Percentiles rank a stretch among this genome's conserved stretches.
These are phyloP conservation scores for Penicillium hesseltinei DNA, from an alignment of 2,329 filamentous ascomycete genomes.

Conservation along the genomic window DNA sequence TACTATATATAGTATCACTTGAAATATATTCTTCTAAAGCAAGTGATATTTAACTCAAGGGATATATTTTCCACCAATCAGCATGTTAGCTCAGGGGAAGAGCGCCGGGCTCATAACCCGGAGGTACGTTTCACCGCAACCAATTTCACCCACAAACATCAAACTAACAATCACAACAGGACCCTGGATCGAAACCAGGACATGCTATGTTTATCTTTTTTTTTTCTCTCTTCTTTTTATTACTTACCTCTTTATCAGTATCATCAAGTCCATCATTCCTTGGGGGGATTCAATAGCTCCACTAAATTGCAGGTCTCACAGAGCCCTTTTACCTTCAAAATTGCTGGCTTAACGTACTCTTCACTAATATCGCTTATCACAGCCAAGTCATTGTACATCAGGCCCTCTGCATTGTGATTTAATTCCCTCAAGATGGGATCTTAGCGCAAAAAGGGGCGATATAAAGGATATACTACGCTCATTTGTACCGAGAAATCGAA, in stretches of 20 bases:
- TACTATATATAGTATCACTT: not conserved
- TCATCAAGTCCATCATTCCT: no score
- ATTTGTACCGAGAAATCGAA: no score
- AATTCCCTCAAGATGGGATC: no score
- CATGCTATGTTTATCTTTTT: conserved; percentile 1
- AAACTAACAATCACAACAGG: not conserved
- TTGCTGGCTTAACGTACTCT: not conserved
- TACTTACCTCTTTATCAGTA: no score
- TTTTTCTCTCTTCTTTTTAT: not conserved
- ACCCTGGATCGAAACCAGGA: conserved; percentile 5
- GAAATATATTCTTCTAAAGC: not conserved
- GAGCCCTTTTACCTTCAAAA: no score
- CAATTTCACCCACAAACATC: not conserved
- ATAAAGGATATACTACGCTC: no score
- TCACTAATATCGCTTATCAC: not conserved
- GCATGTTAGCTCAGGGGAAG: conserved; percentile 48
- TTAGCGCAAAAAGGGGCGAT: no score
- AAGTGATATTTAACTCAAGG: no score
- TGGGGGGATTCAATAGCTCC: no score
- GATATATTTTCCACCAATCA: conserved; percentile 12
- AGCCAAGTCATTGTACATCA: not conserved
- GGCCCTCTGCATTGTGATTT: no score
- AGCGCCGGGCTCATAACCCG: conserved; percentile 51
- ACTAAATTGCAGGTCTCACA: not conserved
- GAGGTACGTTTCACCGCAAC: conserved; percentile 26